Evolutionary conservation across 2,329 filamentous ascomycete species (phyloP), one percentile per base, ranked within the genome.

Genomic region (Penicillium verrucosum): DNA sequence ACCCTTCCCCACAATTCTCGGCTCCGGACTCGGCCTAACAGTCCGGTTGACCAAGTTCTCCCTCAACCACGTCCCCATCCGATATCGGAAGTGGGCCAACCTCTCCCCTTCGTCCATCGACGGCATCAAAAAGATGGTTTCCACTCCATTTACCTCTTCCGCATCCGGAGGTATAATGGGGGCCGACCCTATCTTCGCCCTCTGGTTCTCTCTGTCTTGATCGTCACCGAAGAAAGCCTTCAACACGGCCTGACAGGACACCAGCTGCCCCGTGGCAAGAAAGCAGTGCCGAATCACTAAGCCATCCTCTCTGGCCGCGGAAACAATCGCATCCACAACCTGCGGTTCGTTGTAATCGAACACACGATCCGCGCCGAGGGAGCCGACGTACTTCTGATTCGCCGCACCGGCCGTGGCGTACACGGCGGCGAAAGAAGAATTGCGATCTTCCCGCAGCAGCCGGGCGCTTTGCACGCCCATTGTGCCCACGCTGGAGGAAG

Each of bases 401-500:
- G 64, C 60, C 0, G 56, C 5, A 0, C 78, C 71, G 0, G 77
- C 70, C 0, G 75, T 75, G 7, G 77, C 75, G 30, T 80, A 80
- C 5, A 79, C 77, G 3, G 74, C 73, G 0, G 69, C 70, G 41
- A 75, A 67, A 18, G 68, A 51, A 50, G 74, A 73, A 23, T 44
- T 49, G 1, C 5, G 54, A 51, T 77, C 67, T 10, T 74, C 63
- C 1, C 73, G 70, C 16, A 80, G 57, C 4, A 76, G 2, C 4
- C 69, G 68, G 8, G 72, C 76, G 3, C 51, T 71, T 58, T 79
- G 77, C 4, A 80, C 75, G 0, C 74, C 74, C 73, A 79, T 77
- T 0, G 71, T 76, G 1, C 77, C 78, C 1, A 80, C 73, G 43
- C 78, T 80, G 0, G 76, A 78, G 10, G 76, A 77, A 4, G 73